These are phyloP conservation scores for Lactarius tabidus DNA, from an alignment of 768 basidiomycete genomes.

Conservation along the genomic window DNA sequence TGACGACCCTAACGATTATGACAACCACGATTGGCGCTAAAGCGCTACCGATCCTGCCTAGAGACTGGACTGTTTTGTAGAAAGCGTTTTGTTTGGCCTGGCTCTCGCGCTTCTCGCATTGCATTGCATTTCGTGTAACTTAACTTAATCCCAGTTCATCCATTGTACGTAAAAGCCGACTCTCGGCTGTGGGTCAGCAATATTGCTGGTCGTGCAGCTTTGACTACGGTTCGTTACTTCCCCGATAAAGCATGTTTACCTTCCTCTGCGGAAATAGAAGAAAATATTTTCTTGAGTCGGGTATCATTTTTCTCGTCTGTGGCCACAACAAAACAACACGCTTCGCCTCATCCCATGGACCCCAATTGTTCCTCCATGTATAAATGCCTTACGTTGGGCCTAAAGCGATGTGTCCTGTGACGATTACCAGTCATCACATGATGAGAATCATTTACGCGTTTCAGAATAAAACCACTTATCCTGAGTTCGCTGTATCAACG, in stretches of 20 bases:
- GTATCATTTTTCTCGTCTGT: background rate
- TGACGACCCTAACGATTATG: background rate
- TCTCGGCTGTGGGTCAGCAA: background rate
- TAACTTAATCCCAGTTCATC: background rate
- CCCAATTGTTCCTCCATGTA: background rate
- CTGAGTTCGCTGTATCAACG: too few relatives aligned
- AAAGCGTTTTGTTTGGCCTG: background rate
- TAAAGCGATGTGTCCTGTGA: too few relatives aligned
- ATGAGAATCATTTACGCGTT: too few relatives aligned
- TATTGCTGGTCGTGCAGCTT: background rate
- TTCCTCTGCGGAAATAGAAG: background rate
- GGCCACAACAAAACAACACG: background rate
- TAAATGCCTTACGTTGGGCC: too few relatives aligned
- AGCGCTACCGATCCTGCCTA: background rate
- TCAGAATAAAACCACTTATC: too few relatives aligned
- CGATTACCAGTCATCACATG: too few relatives aligned
- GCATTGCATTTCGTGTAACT: background rate
- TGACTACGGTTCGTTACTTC: background rate
- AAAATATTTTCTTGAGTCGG: background rate
- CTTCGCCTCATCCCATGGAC: background rate
- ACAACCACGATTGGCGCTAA: slow-evolving; percentile 1
- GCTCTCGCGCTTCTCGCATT: background rate
- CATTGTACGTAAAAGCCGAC: background rate
- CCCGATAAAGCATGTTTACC: background rate
- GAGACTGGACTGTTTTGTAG: background rate